Conservation (phyloP, 495 filamentous ascomycete genomes). For the Aspergillus ostianus region DNA sequence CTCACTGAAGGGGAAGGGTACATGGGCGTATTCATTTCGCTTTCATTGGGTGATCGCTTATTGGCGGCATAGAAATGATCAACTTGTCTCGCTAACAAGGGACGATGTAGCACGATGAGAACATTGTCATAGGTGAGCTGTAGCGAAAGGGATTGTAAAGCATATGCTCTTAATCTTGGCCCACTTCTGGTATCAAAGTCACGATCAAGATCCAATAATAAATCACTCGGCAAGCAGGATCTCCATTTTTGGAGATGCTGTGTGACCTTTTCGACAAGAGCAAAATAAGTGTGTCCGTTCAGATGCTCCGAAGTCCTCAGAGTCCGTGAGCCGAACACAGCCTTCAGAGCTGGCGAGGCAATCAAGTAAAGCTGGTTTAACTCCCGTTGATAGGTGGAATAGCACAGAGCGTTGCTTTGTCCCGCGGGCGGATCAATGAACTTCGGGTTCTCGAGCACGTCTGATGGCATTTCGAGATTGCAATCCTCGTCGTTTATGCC, state of each 20-base stretch:
- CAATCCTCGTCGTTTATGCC: constrained; percentile 38
- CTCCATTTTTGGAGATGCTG: constrained; percentile 27
- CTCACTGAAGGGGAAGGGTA: too few species aligned
- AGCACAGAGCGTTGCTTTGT: constrained; percentile 18
- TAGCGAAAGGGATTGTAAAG: constrained; percentile 29
- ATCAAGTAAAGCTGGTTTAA: constrained; percentile 34
- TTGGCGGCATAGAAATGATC: constrained; percentile 19
- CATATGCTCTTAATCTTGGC: constrained; percentile 22
- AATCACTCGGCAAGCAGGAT: constrained; percentile 20
- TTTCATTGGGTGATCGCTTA: constrained; percentile 3
- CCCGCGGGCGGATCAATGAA: constrained; percentile 12
- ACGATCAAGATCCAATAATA: constrained; percentile 21
- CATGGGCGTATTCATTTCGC: constrained; percentile 1
- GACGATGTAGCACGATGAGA: constrained; percentile 34
- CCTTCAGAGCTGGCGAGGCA: constrained; percentile 28
- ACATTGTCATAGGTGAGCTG: constrained; percentile 37
- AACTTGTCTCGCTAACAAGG: constrained; percentile 29
- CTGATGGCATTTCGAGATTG: constrained; percentile 31
- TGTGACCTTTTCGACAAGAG: constrained; percentile 21
- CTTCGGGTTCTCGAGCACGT: constrained; percentile 24
- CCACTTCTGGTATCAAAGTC: constrained; percentile 20
- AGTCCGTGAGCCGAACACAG: constrained; percentile 30
- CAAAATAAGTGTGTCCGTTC: constrained; percentile 20
- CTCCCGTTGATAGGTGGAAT: constrained; percentile 33
- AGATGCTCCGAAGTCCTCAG: constrained; percentile 18